Conservation (phyloP, 1,284 basidiomycete genomes). For the Phylloporus gajari region DNA sequence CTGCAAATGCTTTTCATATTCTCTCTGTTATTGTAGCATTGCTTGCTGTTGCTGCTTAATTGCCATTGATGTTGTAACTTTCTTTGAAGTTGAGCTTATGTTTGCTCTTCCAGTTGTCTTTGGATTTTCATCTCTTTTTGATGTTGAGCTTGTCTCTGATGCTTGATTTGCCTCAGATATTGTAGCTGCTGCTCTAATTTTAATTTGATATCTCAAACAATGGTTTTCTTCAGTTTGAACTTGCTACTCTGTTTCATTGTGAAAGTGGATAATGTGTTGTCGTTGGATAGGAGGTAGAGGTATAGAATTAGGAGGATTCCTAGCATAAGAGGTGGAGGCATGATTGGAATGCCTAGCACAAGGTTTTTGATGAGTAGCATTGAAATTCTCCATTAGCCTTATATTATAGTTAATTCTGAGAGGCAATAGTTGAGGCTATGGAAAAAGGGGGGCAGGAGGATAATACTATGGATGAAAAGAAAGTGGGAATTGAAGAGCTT, state of each 20-base stretch:
- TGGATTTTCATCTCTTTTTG: neutral
- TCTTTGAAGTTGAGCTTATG: neutral
- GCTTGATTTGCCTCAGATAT: too few relatives aligned
- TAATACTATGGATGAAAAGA: too few relatives aligned
- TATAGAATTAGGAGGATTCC: too few relatives aligned
- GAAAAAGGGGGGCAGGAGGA: too few relatives aligned
- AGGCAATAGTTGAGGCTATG: neutral
- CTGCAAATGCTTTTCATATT: neutral
- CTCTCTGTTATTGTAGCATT: neutral
- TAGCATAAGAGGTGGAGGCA: too few relatives aligned
- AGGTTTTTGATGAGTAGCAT: neutral
- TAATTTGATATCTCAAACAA: neutral
- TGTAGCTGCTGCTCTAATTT: too few relatives aligned
- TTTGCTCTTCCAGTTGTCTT: neutral
- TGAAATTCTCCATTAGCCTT: neutral
- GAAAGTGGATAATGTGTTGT: neutral
- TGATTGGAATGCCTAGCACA: neutral
- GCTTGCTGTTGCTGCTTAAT: neutral
- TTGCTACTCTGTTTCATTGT: too few relatives aligned
- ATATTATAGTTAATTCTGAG: neutral
- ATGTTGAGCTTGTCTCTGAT: too few relatives aligned
- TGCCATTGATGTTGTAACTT: neutral
- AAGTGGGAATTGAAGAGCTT: too few relatives aligned
- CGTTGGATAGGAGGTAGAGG: too few relatives aligned
- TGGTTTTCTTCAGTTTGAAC: too few relatives aligned